Percentiles rank a stretch among this genome's conserved stretches.
These are phyloP conservation scores for Blepharisma japonicum DNA, from an alignment of 73 alveolate species.

Conservation along the genomic window DNA sequence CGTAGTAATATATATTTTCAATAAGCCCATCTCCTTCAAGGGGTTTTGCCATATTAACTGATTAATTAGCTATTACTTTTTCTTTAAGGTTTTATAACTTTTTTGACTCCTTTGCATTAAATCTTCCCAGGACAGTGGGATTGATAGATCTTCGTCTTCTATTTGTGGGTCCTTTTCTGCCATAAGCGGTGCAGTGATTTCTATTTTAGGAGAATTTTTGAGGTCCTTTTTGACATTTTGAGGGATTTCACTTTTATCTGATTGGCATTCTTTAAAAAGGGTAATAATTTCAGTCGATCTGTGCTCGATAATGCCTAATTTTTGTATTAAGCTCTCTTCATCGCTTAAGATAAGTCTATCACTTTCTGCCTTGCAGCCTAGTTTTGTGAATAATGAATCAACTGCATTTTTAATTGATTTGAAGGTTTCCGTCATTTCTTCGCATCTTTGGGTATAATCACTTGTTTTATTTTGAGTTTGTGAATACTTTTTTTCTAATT, in stretches of 20 bases:
- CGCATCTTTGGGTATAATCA: background rate
- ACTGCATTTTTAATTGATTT: background rate
- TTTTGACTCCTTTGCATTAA: background rate
- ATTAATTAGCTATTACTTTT: background rate
- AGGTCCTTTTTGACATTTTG: background rate
- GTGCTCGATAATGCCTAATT: background rate
- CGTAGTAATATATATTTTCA: slow-evolving; percentile 75
- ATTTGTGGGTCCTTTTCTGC: slow-evolving; percentile 18
- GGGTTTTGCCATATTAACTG: slow-evolving; percentile 57
- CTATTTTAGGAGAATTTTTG: background rate
- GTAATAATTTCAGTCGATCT: background rate
- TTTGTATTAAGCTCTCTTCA: background rate
- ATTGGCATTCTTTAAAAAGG: background rate
- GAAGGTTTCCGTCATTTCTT: background rate
- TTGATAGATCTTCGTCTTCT: background rate
- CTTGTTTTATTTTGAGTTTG: background rate
- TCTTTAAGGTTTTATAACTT: background rate
- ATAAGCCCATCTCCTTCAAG: slow-evolving; percentile 87
- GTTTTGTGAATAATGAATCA: background rate
- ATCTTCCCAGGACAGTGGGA: background rate
- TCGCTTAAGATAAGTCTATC: background rate
- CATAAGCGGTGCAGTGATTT: background rate
- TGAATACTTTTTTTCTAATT: background rate
- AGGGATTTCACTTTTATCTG: background rate
- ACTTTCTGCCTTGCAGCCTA: background rate